Base-by-base conservation (phyloP, 2,329 filamentous ascomycete species). In the Scedosporium aurantiacum region DNA sequence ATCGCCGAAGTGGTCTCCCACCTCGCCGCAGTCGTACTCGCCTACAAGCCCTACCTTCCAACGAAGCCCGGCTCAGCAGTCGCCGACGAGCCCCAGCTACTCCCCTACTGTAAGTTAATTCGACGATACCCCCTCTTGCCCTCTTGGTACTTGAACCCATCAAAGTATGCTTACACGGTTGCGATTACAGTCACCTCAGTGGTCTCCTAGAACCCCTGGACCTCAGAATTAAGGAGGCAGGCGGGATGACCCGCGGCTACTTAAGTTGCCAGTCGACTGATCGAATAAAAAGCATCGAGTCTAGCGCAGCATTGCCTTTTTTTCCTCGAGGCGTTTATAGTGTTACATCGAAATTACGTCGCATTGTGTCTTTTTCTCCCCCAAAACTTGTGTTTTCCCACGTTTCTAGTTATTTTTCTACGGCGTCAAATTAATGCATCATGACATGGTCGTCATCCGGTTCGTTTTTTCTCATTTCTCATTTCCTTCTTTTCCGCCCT, bases 1-100 rank as follows among this genome's bases (percentile, higher is more conserved):
- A 2, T 90, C 88, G 58, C 88, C 88, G n/a, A 83, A 81, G 25
- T 92, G 89, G 77, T 91, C 89, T 62, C 89, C 90, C 2, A 89
- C 88, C 5, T 91, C 88, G 47, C 82, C 82, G 12, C 78, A 79
- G 63, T 77, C 79, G 2, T 86, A 86, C 74, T 86, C 83, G 57
- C 83, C 84, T 4, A 86, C 83, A 52, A 86, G 83, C 67, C 84
- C 84, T 32, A 78, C 77, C 63, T 85, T 83, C 80, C 76, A 79
- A 66, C 77, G 78, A 63, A 79, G 78, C 65, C 78, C 78, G 61
- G 74, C 79, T 62, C 77, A 80, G 66, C 75, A 78, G 67, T 87
- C 84, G 41, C 85, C 86, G 23, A 86, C 83, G 21, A 89, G 88
- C 72, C 82, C 89, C 66, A 82, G 82, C 70, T 89, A 89, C 73